A percentile compares a stretch with the other conserved stretches of the same genome.
These are phyloP conservation scores for Paxillus rubicundulus DNA, from an alignment of 768 basidiomycete genomes.

Conservation along the genomic window DNA sequence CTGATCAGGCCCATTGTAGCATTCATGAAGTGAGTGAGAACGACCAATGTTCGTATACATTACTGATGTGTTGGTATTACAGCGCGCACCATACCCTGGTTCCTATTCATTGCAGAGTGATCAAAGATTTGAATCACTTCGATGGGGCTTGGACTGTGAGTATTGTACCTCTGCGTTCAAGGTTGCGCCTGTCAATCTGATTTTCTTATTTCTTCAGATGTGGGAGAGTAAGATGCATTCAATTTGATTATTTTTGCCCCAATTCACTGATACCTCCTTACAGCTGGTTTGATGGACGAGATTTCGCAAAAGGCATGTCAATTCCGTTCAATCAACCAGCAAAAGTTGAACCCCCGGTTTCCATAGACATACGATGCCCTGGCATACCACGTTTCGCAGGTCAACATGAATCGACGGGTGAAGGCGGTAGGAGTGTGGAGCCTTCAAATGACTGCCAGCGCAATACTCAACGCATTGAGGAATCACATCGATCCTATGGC, in stretches of 20 bases:
- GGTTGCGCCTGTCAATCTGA: conserved; percentile 1
- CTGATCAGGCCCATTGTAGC: conserved; percentile 94
- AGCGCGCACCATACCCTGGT: conserved; percentile 93
- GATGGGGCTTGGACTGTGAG: conserved; percentile 95
- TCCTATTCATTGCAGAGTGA: conserved; percentile 88
- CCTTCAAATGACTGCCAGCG: conserved; percentile 87
- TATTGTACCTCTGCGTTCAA: conserved; percentile 11
- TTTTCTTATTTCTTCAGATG: conserved; percentile 49
- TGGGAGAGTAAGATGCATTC: conserved; percentile 74
- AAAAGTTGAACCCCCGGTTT: neutral
- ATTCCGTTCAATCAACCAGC: neutral
- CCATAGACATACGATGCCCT: conserved; percentile 85
- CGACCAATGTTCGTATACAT: neutral
- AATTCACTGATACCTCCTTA: conserved; percentile 13
- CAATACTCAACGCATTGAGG: conserved; percentile 76
- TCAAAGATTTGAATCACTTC: conserved; percentile 82
- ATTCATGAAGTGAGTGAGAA: conserved; percentile 84
- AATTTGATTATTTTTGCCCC: neutral
- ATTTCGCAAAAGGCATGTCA: conserved; percentile 74
- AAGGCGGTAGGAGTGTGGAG: conserved; percentile 93
- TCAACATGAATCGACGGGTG: conserved; percentile 84
- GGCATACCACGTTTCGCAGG: conserved; percentile 91
- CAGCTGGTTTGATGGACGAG: conserved; percentile 89
- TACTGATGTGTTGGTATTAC: conserved; percentile 7
- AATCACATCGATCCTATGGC: conserved; percentile 69